Evolutionary conservation across 1,139 yeast species (phyloP), one percentile per base, ranked within the genome.

Genomic region (Candida sp.): DNA sequence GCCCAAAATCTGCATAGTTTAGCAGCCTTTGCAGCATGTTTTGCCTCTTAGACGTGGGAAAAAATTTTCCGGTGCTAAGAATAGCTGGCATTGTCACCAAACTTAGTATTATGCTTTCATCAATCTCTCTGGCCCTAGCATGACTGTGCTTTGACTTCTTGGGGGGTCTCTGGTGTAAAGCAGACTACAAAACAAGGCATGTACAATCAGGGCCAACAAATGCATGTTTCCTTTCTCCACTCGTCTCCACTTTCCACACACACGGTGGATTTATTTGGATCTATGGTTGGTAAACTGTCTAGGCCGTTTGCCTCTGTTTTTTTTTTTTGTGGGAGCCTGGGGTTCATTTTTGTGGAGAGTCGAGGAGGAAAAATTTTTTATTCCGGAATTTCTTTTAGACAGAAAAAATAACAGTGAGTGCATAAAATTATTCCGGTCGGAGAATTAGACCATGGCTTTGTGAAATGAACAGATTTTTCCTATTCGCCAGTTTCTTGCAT

Each of bases 401-500:
- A 8, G 11, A 41, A 42, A 22, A 4, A 31, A 42, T 31, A 42
- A 31, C 44, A 42, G 3, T 28, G 31, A 23, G 26, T 44, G 48
- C 51, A 48, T 44, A 41, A 12, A 28, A 41, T 33, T 48, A 33
- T 39, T 48, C 51, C 51, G 51, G 23, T 28, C 51, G 51, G 51
- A n/a, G n/a, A n/a, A n/a, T n/a, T n/a, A n/a, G n/a, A n/a, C n/a
- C n/a, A n/a, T n/a, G n/a, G n/a, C n/a, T n/a, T n/a, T n/a, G n/a
- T n/a, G n/a, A n/a, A n/a, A n/a, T n/a, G n/a, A n/a, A n/a, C n/a
- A n/a, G 7, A 28, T 5, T 22, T 31, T 26, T 26, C 11, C 31
- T 39, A 22, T 38, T 38, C 11, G 12, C 25, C 11, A 1, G 28
- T 23, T 38, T 22, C 17, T 25, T 23, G 11, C 11, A 23, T 38